A percentile compares a stretch with the other conserved stretches of the same genome.
These are phyloP conservation scores for Phlegmacium glaucopus DNA, from an alignment of 768 basidiomycete genomes.

Conservation along the genomic window DNA sequence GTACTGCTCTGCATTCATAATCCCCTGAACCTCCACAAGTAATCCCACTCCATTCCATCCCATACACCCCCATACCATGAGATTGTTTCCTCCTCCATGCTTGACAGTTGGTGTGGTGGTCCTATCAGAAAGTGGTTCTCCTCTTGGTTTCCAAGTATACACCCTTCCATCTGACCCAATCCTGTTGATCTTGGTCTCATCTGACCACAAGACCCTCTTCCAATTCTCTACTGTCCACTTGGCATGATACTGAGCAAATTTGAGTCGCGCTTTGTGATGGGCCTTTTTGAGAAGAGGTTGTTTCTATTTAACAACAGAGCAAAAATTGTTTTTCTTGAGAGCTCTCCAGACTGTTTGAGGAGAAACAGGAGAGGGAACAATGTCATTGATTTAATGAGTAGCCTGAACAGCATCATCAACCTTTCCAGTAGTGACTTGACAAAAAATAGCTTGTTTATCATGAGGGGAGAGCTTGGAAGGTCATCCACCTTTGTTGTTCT, in stretches of 20 bases:
- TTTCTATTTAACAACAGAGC: too few species aligned
- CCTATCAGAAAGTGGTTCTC: slow-evolving; percentile 10
- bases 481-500: too few species aligned
- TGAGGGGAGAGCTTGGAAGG: too few species aligned
- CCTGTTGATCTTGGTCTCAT: slow-evolving; percentile 23
- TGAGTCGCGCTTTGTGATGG: slow-evolving; percentile 12
- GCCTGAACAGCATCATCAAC: too few species aligned
- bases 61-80: slow-evolving; percentile 31
- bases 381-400: too few species aligned
- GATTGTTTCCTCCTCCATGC: slow-evolving; percentile 17
- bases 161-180: slow-evolving; percentile 17
- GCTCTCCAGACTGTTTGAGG: too few species aligned
- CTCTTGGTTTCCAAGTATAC: slow-evolving; percentile 22
- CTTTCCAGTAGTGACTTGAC: too few species aligned
- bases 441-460: too few species aligned
- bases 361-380: too few species aligned
- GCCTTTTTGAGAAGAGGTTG: slow-evolving; percentile 17
- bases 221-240: slow-evolving; percentile 11
- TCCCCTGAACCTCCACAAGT: slow-evolving; percentile 25
- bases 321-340: too few species aligned
- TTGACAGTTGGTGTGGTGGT: slow-evolving; percentile 23
- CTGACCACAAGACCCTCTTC: slow-evolving; percentile 21
- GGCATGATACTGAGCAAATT: slow-evolving; percentile 15
- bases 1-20: slow-evolving; percentile 20
- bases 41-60: slow-evolving; percentile 20